A percentile compares a stretch with the other conserved stretches of the same genome.
Conservation (phyloP, 2,329 filamentous ascomycete genomes). For the Scytalidium sp. region DNA sequence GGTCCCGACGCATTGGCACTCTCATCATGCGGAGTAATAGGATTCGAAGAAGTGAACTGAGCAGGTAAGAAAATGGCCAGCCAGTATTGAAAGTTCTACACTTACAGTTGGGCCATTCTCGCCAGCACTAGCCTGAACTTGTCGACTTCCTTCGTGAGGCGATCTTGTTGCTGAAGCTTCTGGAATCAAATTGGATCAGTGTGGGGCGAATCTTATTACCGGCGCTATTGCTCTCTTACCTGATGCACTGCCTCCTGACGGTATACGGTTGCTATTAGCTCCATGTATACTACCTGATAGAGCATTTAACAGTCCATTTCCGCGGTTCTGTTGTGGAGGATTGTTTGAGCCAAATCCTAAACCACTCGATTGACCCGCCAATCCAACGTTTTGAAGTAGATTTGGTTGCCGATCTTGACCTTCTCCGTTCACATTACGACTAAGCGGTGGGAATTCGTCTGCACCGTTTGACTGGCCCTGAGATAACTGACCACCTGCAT, state of each 20-base stretch:
- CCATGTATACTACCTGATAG: slow-evolving; percentile 57
- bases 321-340: slow-evolving; percentile 42
- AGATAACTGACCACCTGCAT: slow-evolving; percentile 27
- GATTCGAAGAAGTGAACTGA: slow-evolving; percentile 18
- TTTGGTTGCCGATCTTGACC: slow-evolving; percentile 51
- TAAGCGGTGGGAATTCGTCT: slow-evolving; percentile 63
- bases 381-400: slow-evolving; percentile 54
- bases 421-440: slow-evolving; percentile 54
- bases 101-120: slow-evolving; percentile 23
- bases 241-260: slow-evolving; percentile 24
- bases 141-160: slow-evolving; percentile 19
- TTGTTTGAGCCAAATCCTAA: slow-evolving; percentile 29
- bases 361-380: slow-evolving; percentile 44
- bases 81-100: slow-evolving; percentile 5
- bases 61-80: slow-evolving; percentile 19
- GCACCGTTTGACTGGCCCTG: slow-evolving; percentile 41
- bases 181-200: slow-evolving; percentile 8
- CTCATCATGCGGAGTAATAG: slow-evolving; percentile 17
- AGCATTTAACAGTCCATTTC: slow-evolving; percentile 62
- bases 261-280: slow-evolving; percentile 34
- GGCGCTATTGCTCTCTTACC: slow-evolving; percentile 18
- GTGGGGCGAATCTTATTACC: background rate
- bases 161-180: slow-evolving; percentile 23
- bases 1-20: slow-evolving; percentile 10
- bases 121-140: slow-evolving; percentile 13